Percentiles rank a stretch among this genome's conserved stretches.
Conservation (phyloP, 768 basidiomycete genomes). For the Rhodotorula toruloides region DNA sequence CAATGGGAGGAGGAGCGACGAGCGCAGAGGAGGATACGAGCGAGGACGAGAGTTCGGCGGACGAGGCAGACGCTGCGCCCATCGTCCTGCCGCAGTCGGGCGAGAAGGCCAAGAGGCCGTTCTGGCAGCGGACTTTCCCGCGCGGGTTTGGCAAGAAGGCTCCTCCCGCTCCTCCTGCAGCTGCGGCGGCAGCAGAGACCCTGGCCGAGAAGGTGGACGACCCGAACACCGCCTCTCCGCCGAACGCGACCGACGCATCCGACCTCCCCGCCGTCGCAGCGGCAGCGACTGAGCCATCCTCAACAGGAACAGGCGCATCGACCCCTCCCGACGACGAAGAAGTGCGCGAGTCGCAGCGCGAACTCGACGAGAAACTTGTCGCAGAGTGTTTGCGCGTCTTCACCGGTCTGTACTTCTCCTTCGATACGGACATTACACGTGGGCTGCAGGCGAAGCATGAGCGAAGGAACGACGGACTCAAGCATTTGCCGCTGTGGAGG, state of each 20-base stretch:
- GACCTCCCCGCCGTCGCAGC: neutral
- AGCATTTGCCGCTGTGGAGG: slow-evolving; percentile 74
- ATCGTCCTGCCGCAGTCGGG: neutral
- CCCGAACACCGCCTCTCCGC: slow-evolving; percentile 2
- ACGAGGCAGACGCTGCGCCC: slow-evolving; percentile 19
- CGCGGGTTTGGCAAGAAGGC: neutral
- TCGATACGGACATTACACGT: slow-evolving; percentile 23
- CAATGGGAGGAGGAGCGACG: neutral
- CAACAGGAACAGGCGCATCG: neutral
- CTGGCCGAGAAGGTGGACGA: neutral
- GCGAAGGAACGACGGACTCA: neutral
- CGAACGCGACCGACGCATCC: neutral
- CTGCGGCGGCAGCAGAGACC: neutral
- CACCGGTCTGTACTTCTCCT: slow-evolving; percentile 26
- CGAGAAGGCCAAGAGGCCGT: slow-evolving; percentile 1
- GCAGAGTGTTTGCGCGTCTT: slow-evolving; percentile 17
- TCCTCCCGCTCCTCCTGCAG: neutral
- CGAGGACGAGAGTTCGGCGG: slow-evolving; percentile 8
- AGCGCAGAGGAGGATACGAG: neutral
- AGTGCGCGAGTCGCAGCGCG: slow-evolving; percentile 13
- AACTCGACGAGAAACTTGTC: slow-evolving; percentile 42
- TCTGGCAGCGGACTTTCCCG: slow-evolving; percentile 24
- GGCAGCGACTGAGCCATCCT: neutral
- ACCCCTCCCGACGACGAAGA: neutral
- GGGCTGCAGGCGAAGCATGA: slow-evolving; percentile 27